Base-by-base conservation (phyloP, 2,329 filamentous ascomycete species). In the Mariannaea elegans region DNA sequence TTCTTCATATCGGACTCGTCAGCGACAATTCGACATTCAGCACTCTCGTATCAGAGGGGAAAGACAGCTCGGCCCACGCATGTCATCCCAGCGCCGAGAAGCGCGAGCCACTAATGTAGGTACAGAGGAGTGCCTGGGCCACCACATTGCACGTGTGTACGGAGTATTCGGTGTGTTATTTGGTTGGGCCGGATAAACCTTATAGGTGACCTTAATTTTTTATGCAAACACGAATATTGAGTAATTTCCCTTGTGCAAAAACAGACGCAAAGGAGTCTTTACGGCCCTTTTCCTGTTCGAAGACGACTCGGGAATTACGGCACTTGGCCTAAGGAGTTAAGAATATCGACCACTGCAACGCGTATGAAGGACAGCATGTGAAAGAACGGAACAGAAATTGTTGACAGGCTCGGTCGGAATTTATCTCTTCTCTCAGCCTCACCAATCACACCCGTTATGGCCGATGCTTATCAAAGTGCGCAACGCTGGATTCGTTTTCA, bases 271-370 rank as follows among this genome's bases (percentile, higher is more conserved):
- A n/a, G n/a, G n/a, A n/a, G n/a, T n/a, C n/a, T n/a, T n/a, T n/a
- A n/a, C n/a, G n/a, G n/a, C n/a, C n/a, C n/a, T 16, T 36, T 27
- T 27, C 9, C 24, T 27, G 6, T 27, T 27, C 24, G 24, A 5
- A 27, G 24, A 27, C 9, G 9, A 9, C 44, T 55, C 56, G 56
- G 61, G 47, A 62, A 59, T 52, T 18, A 39, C 55, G 61, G 55
- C 52, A 57, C 42, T n/a, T 19, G 24, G 24, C 9, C 6, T 9
- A 27, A 27, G 9, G 24, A 27, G 24, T 27, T 27, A 5, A 27
- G 24, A 27, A n/a, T n/a, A n/a, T n/a, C n/a, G n/a, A n/a, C n/a
- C n/a, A n/a, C n/a, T n/a, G n/a, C n/a, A n/a, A n/a, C n/a, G n/a
- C n/a, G n/a, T n/a, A n/a, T n/a, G n/a, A n/a, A n/a, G n/a, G n/a